Percentiles rank a stretch among this genome's conserved stretches.
Conservation (phyloP, 768 basidiomycete genomes). For the Boletus tomentosulus region DNA sequence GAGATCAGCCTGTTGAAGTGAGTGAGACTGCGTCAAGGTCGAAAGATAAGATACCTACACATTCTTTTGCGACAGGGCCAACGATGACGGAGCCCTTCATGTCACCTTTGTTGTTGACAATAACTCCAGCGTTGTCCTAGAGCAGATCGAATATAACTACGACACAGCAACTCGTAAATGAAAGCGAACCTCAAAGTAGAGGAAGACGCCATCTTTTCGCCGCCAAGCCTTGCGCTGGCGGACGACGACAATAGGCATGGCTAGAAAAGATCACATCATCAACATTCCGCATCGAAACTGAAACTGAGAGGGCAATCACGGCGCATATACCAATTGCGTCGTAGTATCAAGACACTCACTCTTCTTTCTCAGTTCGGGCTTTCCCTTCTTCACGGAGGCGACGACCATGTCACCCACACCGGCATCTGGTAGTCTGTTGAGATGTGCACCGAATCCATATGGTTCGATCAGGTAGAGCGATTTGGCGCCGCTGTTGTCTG, state of each 20-base stretch:
- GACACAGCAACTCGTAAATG: not conserved
- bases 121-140: slow-evolving; percentile 93
- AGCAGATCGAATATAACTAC: not conserved
- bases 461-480: slow-evolving; percentile 93
- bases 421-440: slow-evolving; percentile 96
- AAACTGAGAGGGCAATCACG: too few species aligned
- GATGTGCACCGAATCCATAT: slow-evolving; percentile 90
- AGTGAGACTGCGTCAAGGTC: not conserved
- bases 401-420: slow-evolving; percentile 95
- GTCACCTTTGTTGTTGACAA: slow-evolving; percentile 98
- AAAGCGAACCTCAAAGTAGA: slow-evolving; percentile 84
- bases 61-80: slow-evolving; percentile 99
- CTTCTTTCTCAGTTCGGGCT: slow-evolving; percentile 99
- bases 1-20: slow-evolving; percentile 69
- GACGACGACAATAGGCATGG: slow-evolving; percentile 95
- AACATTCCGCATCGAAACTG: not conserved
- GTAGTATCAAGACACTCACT: slow-evolving; percentile 51
- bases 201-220: slow-evolving; percentile 96
- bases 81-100: slow-evolving; percentile 99
- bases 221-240: slow-evolving; percentile 99
- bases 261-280: slow-evolving; percentile 37
- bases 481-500: slow-evolving; percentile 99
- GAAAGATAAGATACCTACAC: slow-evolving; percentile 50
- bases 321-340: too few species aligned
- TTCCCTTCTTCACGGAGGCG: slow-evolving; percentile 98